Percentiles rank a stretch among this genome's conserved stretches.
phyloP scores from a whole-genome alignment of 2,329 filamentous ascomycete genomes.

The Hypoxylon sp. region DNA sequence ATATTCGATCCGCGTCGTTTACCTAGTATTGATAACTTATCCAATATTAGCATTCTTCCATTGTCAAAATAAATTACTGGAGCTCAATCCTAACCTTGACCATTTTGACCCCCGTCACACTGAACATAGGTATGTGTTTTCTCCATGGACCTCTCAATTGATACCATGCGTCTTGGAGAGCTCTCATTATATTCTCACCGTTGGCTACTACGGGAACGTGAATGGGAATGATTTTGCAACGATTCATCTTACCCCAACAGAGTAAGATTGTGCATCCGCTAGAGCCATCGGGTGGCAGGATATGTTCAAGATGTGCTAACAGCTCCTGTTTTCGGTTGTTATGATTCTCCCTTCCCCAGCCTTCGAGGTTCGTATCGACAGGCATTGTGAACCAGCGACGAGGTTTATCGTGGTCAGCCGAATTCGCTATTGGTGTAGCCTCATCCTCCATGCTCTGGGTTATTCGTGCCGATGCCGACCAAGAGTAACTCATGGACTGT shows the following conservation, averaged over 20 bases:
- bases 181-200: background rate
- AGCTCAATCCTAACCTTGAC: slow-evolving; percentile 6
- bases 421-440: no score
- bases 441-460: no score
- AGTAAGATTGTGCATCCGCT: slow-evolving; percentile 1
- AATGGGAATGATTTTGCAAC: background rate
- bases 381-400: no score
- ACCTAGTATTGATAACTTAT: background rate
- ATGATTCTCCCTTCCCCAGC: background rate
- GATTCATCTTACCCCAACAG: background rate
- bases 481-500: background rate
- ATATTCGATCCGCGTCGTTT: background rate
- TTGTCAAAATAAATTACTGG: background rate
- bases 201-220: background rate
- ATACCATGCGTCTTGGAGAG: slow-evolving; percentile 10
- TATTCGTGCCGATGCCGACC: background rate
- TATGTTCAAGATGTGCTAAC: background rate
- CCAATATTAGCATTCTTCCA: background rate
- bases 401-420: no score
- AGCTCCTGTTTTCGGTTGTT: background rate
- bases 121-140: slow-evolving; percentile 14
- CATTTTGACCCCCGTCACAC: slow-evolving; percentile 4
- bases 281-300: background rate
- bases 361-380: background rate
- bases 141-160: slow-evolving; percentile 10